phyloP scores from a whole-genome alignment of 768 basidiomycete species.

The Dendrothele bispora region DNA sequence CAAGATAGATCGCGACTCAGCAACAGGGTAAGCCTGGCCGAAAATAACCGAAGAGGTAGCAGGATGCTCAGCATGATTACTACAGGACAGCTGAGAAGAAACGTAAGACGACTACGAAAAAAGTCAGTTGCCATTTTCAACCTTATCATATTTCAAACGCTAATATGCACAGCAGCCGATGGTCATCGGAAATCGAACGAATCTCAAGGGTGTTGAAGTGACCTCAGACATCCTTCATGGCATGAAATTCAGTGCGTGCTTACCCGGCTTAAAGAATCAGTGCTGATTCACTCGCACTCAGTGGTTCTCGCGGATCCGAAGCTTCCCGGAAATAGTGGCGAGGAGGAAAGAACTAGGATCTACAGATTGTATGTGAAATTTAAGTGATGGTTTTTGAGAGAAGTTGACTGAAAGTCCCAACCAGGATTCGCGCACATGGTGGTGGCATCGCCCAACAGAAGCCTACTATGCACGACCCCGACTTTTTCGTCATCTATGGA shows the following conservation, averaged over 20 bases:
- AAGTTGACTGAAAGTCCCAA: not conserved
- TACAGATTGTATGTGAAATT: too few relatives aligned
- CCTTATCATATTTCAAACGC: constrained; percentile 19
- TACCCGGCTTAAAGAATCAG: not conserved
- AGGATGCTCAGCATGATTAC: not conserved
- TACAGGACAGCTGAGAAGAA: constrained; percentile 53
- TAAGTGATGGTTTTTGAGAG: not conserved
- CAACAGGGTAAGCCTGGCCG: too few relatives aligned
- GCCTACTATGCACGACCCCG: constrained; percentile 53
- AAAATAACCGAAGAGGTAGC: too few relatives aligned
- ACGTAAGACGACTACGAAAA: constrained; percentile 50
- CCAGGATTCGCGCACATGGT: constrained; percentile 71
- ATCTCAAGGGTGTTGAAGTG: constrained; percentile 56
- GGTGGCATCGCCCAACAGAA: constrained; percentile 65
- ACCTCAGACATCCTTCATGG: constrained; percentile 70
- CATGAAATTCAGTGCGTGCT: constrained; percentile 73
- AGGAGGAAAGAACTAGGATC: constrained; percentile 70
- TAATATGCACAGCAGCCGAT: constrained; percentile 28
- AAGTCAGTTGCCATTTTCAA: constrained; percentile 43
- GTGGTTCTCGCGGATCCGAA: constrained; percentile 79
- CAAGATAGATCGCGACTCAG: constrained; percentile 76
- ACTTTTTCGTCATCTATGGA: constrained; percentile 64
- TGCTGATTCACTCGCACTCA: constrained; percentile 22
- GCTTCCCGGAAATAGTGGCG: constrained; percentile 60
- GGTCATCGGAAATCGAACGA: constrained; percentile 41